Conservation (phyloP, 2,329 filamentous ascomycete genomes). For the Neurospora sp. region DNA sequence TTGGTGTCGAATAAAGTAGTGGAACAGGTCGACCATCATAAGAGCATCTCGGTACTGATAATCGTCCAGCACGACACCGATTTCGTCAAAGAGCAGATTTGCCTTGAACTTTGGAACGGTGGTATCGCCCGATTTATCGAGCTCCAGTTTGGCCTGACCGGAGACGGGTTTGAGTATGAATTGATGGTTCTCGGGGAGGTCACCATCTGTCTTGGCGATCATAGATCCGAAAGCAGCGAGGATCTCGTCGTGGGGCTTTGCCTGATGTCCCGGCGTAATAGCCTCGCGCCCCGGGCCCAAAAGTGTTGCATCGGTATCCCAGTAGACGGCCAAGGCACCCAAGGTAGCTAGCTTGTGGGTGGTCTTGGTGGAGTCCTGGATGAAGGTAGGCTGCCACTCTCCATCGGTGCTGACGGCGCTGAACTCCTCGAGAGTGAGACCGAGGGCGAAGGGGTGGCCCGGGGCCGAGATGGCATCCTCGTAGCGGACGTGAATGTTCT, state of each 20-base stretch:
- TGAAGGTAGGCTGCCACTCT: conserved; percentile 91
- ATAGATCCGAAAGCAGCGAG: conserved; percentile 66
- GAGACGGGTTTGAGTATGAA: conserved; percentile 95
- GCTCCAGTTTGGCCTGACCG: conserved; percentile 84
- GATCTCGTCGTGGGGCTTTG: conserved; percentile 64
- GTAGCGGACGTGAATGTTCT: conserved; percentile 97
- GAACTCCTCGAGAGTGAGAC: conserved; percentile 88
- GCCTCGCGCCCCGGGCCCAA: conserved; percentile 73
- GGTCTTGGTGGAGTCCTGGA: conserved; percentile 70
- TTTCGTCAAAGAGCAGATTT: conserved; percentile 87
- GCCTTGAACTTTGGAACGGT: conserved; percentile 82
- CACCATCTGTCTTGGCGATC: conserved; percentile 61
- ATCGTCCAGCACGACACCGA: conserved; percentile 94
- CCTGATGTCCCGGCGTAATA: conserved; percentile 46
- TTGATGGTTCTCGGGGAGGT: conserved; percentile 51
- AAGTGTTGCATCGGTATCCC: conserved; percentile 88
- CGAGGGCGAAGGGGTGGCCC: conserved; percentile 88
- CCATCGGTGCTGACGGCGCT: conserved; percentile 94
- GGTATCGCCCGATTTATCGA: conserved; percentile 81
- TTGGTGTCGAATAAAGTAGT: conserved; percentile 95
- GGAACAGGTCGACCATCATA: conserved; percentile 97
- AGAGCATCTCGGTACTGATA: conserved; percentile 93
- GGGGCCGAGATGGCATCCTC: conserved; percentile 95
- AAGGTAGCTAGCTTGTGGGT: conserved; percentile 93
- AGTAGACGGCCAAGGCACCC: conserved; percentile 86